A percentile compares a stretch with the other conserved stretches of the same genome.
Conservation (phyloP, 345 rosid species). For the Citrus maxima region DNA sequence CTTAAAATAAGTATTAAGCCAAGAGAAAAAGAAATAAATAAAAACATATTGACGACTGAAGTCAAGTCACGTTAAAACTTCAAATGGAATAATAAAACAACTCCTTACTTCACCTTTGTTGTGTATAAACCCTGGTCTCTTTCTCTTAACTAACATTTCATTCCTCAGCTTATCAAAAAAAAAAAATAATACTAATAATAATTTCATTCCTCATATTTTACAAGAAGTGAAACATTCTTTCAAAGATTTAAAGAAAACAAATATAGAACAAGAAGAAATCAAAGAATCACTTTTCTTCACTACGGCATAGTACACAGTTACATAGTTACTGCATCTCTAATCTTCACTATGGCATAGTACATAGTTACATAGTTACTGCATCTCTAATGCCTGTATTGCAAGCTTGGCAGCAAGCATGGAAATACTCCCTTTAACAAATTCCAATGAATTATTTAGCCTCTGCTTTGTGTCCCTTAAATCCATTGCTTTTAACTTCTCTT, state of each 20-base stretch:
- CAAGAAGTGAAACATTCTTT: no score
- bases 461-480: slow-evolving; percentile 50
- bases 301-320: no score
- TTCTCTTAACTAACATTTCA: neutral
- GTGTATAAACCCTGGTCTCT: neutral
- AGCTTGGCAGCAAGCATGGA: slow-evolving; percentile 75
- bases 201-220: no score
- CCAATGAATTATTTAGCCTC: slow-evolving; percentile 58
- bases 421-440: slow-evolving; percentile 47
- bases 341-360: no score
- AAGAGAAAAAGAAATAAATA: neutral
- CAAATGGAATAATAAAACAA: neutral
- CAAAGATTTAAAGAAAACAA: neutral
- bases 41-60: no score
- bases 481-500: slow-evolving; percentile 61
- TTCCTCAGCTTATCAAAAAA: no score
- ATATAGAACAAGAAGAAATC: neutral
- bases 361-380: slow-evolving; percentile 11
- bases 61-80: neutral
- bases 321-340: slow-evolving; percentile 32
- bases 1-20: neutral
- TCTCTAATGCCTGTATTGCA: slow-evolving; percentile 70
- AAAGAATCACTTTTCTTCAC: neutral
- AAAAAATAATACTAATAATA: no score
- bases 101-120: neutral